Evolutionary conservation across 2,329 filamentous ascomycete species (phyloP), one percentile per base, ranked within the genome.

Genomic region (Lojkania enalia): DNA sequence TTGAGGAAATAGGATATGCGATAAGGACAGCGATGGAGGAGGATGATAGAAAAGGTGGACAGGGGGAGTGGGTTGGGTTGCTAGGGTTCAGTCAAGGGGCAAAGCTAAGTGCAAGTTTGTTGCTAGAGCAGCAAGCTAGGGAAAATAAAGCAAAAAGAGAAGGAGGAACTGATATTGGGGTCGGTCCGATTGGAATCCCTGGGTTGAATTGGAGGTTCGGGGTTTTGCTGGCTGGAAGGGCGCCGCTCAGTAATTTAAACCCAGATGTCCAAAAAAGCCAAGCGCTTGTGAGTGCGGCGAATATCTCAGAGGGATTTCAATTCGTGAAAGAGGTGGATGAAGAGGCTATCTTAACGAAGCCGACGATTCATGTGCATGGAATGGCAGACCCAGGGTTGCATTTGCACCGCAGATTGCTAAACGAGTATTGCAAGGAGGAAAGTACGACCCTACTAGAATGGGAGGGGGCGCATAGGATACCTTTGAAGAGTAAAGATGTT

Each of bases 401-500:
- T 46, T 67, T 81, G 33, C 85, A 88, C 61, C 69, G 77, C 42
- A 71, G 76, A 60, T 58, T 85, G 54, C 60, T 82, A 39, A 65
- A 79, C 6, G 67, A 79, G 39, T 90, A 85, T 63, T 87, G 83
- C 60, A 74, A 81, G 38, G 60, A 72, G 7, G 76, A 74, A 0
- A 80, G 71, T 2, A 71, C 78, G 4, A 75, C 69, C 29, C 49
- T 90, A 35, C 65, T 91, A 1, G 84, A 90, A 64, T 91, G 87
- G 88, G 79, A 88, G 45, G 87, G 86, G 0, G 77, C 76, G 1
- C 88, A 92, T 64, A 72, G 87, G 4, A 74, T 92, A 37, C 85
- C 87, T 2, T 77, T 91, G 47, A 87, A 86, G 73, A 74, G 71
- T 16, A 71, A 67, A 20, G 87, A 90, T 66, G 85, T 90, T 2